Evolutionary conservation across 768 basidiomycete species (phyloP), one percentile per base, ranked within the genome.

Genomic region (Pulveroboletus frians): DNA sequence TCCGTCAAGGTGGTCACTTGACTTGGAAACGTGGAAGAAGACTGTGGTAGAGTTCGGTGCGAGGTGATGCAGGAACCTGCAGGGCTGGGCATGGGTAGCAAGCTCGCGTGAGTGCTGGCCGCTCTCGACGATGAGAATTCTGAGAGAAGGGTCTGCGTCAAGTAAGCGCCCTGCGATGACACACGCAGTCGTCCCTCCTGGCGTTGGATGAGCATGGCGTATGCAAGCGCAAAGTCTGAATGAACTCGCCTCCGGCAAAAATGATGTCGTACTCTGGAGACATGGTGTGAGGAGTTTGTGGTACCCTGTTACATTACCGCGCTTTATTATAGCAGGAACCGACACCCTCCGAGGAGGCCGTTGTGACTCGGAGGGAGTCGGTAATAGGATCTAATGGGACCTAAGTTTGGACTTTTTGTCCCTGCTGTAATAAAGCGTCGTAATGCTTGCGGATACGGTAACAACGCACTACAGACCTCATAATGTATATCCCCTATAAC

Each of bases 111-210:
- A 77, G 47, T 77, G 72, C 5, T 73, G 71, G 1, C 84, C 84
- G 10, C 77, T 73, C 66, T 86, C 84, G 18, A 85, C 60, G 39
- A 84, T 61, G 32, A 32, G 31, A 14, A 32, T 14, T 14, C 14
- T 32, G 31, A 32, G 31, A 3, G 66, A 60, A 0, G 81, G 76
- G 36, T 83, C 76, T 0, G 80, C 77, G 0, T 70, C 71, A 0
- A 76, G 70, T 3, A 87, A 72, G 30, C 82, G 75, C 0, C 70
- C 64, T 2, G 71, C 83, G n/a, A 74, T 63, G 9, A 85, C 67
- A 54, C 83, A 83, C 7, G 75, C 80, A 15, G 74, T 51, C 4
- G 80, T 71, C 30, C 84, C 83, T 5, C 71, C 73, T 71, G 47
- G 9, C 0, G 7, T n/a, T 23, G 8, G 9, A 8, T 41, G 6